Base-by-base conservation (phyloP, 1,284 basidiomycete genomes). In the Ceratobasidium sp. region DNA sequence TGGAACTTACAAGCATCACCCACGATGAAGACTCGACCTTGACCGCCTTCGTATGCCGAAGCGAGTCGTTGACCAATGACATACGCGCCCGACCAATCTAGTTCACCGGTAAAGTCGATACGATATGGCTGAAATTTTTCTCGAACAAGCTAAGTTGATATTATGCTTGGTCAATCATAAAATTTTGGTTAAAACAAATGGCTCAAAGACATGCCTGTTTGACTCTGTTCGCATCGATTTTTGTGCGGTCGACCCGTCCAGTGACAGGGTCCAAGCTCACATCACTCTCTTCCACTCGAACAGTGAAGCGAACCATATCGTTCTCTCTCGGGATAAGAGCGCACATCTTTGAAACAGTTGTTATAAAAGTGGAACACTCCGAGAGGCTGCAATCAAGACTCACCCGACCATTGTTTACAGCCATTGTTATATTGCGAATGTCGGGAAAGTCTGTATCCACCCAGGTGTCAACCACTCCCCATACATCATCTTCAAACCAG, bases 391-490 rank as follows among this genome's bases (percentile, higher is more conserved):
- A 21, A 4, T 21, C 38, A 41, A 8, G 6, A 50, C 67, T 59
- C 21, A 70, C 67, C 9, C 67, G 41, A 23, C 67, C 67, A 16
- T 59, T 70, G 55, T 70, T 70, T n/a, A 58, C 67, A 8, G 58
- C 26, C 8, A 59, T 41, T 21, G 54, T 47, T 18, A 69, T 66
- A 44, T 28, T 49, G 50, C 93, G 89, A 75, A 93, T 89, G 80
- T 96, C 93, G 0, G 94, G 93, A 78, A 95, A 92, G 79, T 94
- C 84, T 8, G 91, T 92, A n/a, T 87, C 84, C 0, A 89, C 89
- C 21, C 87, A 77, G 72, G 89, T 83, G 80, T 94, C 91, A 26
- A 93, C 81, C 13, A 93, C 91, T 21, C 92, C 92, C 92, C 92
- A 94, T 28, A 92, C 85, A 73, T 86, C 89, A 73, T 93, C 88